Percentiles rank a stretch among this genome's conserved stretches.
Evolutionary conservation across 176 grass and related monocot genomes (phyloP).

Genomic region (bread wheat (Triticum aestivum)): IWGSC_CS_RefSeq_v2.1 NC_057806.1:444734761-444735260

Average conservation of each 20-base stretch:
- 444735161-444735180: too few relatives aligned
- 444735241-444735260: too few relatives aligned
- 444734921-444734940: conserved; percentile 35
- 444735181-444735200: too few relatives aligned
- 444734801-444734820: too few relatives aligned
- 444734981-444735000: conserved; percentile 40
- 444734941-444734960: conserved; percentile 29
- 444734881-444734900: conserved; percentile 31
- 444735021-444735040: not conserved
- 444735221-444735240: too few relatives aligned
- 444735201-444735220: too few relatives aligned
- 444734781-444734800: too few relatives aligned
- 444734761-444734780: too few relatives aligned
- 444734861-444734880: conserved; percentile 12
- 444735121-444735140: not conserved
- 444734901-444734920: not conserved
- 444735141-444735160: not conserved
- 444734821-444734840: too few relatives aligned
- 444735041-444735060: conserved; percentile 51
- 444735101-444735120: not conserved
- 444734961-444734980: not conserved
- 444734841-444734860: too few relatives aligned
- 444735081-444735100: conserved; percentile 41
- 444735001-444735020: not conserved
- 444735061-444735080: conserved; percentile 30